Base-by-base conservation (phyloP, 352 stramenopile genomes). In the Globisporangium solare region DNA sequence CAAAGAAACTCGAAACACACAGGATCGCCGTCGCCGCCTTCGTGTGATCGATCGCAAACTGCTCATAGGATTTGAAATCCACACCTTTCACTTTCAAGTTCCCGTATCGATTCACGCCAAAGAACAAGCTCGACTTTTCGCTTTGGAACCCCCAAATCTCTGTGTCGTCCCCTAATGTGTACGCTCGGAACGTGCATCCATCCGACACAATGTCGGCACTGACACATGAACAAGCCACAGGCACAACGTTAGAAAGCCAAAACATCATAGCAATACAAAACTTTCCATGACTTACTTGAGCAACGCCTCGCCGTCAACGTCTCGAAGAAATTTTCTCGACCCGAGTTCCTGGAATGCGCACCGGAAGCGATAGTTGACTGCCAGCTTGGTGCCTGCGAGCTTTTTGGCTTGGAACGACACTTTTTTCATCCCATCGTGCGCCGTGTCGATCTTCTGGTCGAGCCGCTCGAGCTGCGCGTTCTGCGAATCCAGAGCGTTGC, bases 121-220 rank as follows among this genome's bases (percentile, higher is more conserved):
- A 51, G 58, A 88, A 93, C 8, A 75, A 50, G 53, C 70, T 84
- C 2, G 80, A 80, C 14, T 64, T 73, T 40, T 91, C 83, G 51
- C 78, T 88, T 54, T 89, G 80, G 52, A 93, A 89, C 2, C 83
- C 83, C 80, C 80, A 93, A 2, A 89, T 67, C 35, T 93, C 79
- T 1, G 65, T 83, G 47, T 86, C 79, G n/a, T 88, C 79, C n/a
- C 76, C 77, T 10, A 89, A 35, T 11, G 80, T 90, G 51, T 86
- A 93, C 11, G 80, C 80, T 47, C 83, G 83, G 48, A 89, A 93
- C 3, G 72, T 73, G 46, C 83, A 93, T 6, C 73, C 77, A 40
- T 79, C 70, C 10, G 72, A 53, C 1, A 90, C 68, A 15, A 88
- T 68, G 41, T 89, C 76, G n/a, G 78, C 74, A 50, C 83, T 93